A percentile compares a stretch with the other conserved stretches of the same genome.
These are phyloP conservation scores for Raddia guianensis DNA, from an alignment of 176 grass and related monocot species.

Conservation along the genomic window DNA sequence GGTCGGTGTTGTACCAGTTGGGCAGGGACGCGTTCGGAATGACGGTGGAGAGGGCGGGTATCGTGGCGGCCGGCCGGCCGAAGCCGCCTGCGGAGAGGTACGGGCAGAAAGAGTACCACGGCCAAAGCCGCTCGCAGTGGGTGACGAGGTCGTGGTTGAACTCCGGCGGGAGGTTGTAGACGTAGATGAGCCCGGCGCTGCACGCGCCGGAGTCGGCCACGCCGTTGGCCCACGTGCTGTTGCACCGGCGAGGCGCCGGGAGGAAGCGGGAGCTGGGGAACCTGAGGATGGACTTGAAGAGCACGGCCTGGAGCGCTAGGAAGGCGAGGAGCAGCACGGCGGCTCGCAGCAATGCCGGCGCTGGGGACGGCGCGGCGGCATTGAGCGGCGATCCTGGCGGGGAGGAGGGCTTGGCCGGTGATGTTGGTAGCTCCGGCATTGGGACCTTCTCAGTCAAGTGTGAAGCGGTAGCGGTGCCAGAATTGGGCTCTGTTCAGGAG, in stretches of 20 bases:
- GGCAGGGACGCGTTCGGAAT: conserved; percentile 39
- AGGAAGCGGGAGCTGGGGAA: conserved; percentile 46
- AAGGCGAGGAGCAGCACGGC: conserved; percentile 46
- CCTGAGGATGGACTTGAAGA: conserved; percentile 47
- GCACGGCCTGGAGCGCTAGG: conserved; percentile 55
- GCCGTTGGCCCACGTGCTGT: conserved; percentile 30
- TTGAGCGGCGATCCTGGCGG: conserved; percentile 46
- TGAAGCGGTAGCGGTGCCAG: not conserved
- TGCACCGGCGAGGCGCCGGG: conserved; percentile 37
- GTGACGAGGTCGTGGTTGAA: conserved; percentile 78
- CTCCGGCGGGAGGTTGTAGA: conserved; percentile 69
- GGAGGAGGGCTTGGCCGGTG: conserved; percentile 11
- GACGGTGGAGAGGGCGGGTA: conserved; percentile 36
- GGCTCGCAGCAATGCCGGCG: conserved; percentile 30
- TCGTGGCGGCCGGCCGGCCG: conserved; percentile 37
- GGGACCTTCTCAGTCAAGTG: conserved; percentile 2
- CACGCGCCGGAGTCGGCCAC: conserved; percentile 39
- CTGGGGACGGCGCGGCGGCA: not conserved
- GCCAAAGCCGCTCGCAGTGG: conserved; percentile 59
- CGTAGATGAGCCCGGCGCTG: conserved; percentile 56
- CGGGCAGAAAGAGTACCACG: conserved; percentile 71
- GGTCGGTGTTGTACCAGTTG: conserved; percentile 81
- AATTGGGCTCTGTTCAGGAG: not conserved
- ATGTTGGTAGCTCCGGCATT: conserved; percentile 48
- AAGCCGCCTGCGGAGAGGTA: conserved; percentile 63